A percentile compares a stretch with the other conserved stretches of the same genome.
Conservation (phyloP, 2,329 filamentous ascomycete species). For the Beauveria asiatica region DNA sequence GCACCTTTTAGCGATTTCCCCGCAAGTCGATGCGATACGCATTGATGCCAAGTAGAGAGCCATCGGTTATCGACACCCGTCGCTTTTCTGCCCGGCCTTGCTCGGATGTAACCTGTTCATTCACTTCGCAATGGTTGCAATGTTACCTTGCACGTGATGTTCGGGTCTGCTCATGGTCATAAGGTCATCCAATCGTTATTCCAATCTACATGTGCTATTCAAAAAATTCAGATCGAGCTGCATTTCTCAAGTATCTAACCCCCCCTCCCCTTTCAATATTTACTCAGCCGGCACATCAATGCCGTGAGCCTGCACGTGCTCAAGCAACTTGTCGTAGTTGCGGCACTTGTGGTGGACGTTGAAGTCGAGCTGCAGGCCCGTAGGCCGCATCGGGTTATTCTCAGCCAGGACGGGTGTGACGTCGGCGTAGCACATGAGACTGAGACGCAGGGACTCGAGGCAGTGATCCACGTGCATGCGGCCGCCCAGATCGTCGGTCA, state of each 20-base stretch:
- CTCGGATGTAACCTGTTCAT: background rate
- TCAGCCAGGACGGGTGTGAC: conserved; percentile 13
- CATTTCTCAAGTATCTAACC: background rate
- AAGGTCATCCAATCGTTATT: background rate
- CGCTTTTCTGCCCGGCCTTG: background rate
- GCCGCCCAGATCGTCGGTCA: conserved; percentile 10
- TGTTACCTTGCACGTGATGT: background rate
- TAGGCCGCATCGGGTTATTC: background rate
- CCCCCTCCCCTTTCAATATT: background rate
- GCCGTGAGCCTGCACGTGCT: conserved; percentile 9
- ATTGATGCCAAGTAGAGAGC: background rate
- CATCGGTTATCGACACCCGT: background rate
- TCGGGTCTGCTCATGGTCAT: background rate
- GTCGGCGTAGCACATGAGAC: conserved; percentile 15
- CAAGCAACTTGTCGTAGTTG: conserved; percentile 12
- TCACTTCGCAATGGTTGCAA: background rate
- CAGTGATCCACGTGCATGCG: conserved; percentile 15
- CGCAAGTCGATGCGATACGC: background rate
- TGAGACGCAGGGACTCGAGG: conserved; percentile 13
- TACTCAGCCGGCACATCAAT: conserved; percentile 4
- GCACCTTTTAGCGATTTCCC: background rate
- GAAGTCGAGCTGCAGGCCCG: conserved; percentile 11
- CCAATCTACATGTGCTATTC: background rate
- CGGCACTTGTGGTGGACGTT: conserved; percentile 15
- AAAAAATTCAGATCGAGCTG: background rate